Conservation (phyloP, 2,329 filamentous ascomycete genomes). For the Xylaria sp. region DNA sequence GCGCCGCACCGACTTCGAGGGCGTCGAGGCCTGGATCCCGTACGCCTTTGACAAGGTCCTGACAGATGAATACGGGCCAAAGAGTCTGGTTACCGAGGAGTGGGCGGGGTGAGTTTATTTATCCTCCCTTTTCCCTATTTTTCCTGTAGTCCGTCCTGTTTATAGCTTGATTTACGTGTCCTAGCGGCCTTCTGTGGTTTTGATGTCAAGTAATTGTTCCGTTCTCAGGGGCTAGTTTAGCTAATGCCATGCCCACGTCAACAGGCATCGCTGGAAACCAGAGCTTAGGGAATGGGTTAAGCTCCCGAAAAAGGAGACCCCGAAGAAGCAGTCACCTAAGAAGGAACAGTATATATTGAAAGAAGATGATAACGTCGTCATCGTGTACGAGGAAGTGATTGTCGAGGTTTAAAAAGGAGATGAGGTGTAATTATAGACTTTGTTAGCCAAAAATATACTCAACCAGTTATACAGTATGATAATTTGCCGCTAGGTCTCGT, state of each 20-base stretch:
- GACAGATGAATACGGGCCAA: conserved; percentile 67
- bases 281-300: conserved; percentile 65
- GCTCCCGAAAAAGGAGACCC: conserved; percentile 37
- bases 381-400: conserved; percentile 36
- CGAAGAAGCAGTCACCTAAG: conserved; percentile 18
- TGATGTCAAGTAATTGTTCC: background rate
- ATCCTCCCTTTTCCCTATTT: background rate
- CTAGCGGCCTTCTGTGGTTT: background rate
- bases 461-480: no score
- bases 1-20: conserved; percentile 76
- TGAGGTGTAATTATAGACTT: background rate
- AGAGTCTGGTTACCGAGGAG: conserved; percentile 63
- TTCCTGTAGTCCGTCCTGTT: background rate
- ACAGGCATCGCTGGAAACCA: conserved; percentile 65
- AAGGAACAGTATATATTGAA: conserved; percentile 4
- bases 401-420: conserved; percentile 25
- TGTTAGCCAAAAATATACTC: no score
- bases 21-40: conserved; percentile 71
- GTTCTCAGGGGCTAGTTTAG: background rate
- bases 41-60: conserved; percentile 70
- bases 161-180: background rate
- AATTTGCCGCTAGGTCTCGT: no score
- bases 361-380: conserved; percentile 24
- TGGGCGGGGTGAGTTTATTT: conserved; percentile 62
- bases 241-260: background rate